Percentiles rank a stretch among this genome's conserved stretches.
Evolutionary conservation across 2,329 filamentous ascomycete genomes (phyloP).

Genomic region (Mycosphaerella sp.): DNA sequence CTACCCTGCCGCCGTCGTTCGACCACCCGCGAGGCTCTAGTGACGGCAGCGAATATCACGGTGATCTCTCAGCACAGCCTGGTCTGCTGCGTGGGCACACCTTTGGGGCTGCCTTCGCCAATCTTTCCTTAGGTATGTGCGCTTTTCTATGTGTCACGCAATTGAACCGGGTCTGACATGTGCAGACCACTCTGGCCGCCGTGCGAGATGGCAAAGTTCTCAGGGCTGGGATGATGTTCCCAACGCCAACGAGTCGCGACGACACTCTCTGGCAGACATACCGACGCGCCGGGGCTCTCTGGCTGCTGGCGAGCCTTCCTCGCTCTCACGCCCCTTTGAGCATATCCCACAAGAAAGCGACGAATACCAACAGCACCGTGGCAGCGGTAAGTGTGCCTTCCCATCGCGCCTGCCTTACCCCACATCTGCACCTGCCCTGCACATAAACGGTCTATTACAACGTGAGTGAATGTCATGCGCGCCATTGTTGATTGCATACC

Average conservation of each 20-base stretch:
- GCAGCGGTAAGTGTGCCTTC: constrained; percentile 17
- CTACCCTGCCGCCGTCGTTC: constrained; percentile 28
- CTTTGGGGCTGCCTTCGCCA: constrained; percentile 27
- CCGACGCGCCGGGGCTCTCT: constrained; percentile 35
- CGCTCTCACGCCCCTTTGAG: constrained; percentile 20
- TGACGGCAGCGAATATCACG: constrained; percentile 21
- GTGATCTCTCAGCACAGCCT: constrained; percentile 18
- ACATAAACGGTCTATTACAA: constrained; percentile 4
- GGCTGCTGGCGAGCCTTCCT: constrained; percentile 23
- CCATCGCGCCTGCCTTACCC: neutral
- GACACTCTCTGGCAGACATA: constrained; percentile 65
- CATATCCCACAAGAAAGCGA: constrained; percentile 18
- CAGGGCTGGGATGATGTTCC: constrained; percentile 57
- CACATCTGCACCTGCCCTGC: constrained; percentile 4
- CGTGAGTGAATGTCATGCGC: neutral
- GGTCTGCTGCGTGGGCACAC: constrained; percentile 19
- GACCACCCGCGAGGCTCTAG: constrained; percentile 16
- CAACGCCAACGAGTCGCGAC: constrained; percentile 65
- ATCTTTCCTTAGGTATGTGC: constrained; percentile 28
- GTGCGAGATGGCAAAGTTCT: constrained; percentile 61
- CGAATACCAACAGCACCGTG: constrained; percentile 12
- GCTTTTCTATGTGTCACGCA: neutral
- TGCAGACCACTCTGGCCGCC: constrained; percentile 27
- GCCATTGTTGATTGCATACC: neutral
- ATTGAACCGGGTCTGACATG: constrained; percentile 3